Evolutionary conservation across 371 early-diverging fungal genomes (phyloP).

Genomic region (Circinella minor): DNA sequence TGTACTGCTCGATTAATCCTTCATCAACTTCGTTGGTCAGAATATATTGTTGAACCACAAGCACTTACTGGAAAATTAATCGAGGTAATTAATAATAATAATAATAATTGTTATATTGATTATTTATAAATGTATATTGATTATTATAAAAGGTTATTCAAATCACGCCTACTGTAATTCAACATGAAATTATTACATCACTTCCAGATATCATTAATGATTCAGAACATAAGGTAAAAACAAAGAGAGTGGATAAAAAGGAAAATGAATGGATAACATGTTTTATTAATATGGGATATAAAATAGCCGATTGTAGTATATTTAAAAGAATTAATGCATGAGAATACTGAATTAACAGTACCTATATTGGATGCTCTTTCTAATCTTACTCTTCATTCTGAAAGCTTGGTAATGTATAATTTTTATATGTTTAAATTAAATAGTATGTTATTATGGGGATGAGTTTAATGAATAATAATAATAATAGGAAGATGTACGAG

Average conservation of each 20-base stretch:
- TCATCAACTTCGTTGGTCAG: slow-evolving; percentile 81
- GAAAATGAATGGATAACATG: not conserved
- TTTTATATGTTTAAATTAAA: not conserved
- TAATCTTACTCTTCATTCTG: slow-evolving; percentile 65
- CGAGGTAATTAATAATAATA: slow-evolving; percentile 49
- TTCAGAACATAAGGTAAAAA: slow-evolving; percentile 67
- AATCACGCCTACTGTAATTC: slow-evolving; percentile 67
- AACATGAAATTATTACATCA: slow-evolving; percentile 76
- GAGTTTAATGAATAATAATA: not conserved
- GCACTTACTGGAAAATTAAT: slow-evolving; percentile 67
- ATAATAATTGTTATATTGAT: too few relatives aligned
- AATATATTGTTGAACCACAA: slow-evolving; percentile 72
- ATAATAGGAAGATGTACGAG: slow-evolving; percentile 54
- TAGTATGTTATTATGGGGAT: not conserved
- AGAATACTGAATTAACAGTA: slow-evolving; percentile 65
- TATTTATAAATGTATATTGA: too few relatives aligned
- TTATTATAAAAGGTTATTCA: slow-evolving; percentile 55
- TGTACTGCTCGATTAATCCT: slow-evolving; percentile 69
- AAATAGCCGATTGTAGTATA: slow-evolving; percentile 60
- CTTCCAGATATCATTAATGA: slow-evolving; percentile 82
- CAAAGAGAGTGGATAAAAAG: not conserved
- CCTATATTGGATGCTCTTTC: slow-evolving; percentile 79
- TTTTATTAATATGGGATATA: not conserved
- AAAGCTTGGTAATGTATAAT: slow-evolving; percentile 43
- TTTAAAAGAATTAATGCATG: slow-evolving; percentile 68